phyloP scores from a whole-genome alignment of 768 basidiomycete genomes.

The Sporobolomyces phaffii region DNA sequence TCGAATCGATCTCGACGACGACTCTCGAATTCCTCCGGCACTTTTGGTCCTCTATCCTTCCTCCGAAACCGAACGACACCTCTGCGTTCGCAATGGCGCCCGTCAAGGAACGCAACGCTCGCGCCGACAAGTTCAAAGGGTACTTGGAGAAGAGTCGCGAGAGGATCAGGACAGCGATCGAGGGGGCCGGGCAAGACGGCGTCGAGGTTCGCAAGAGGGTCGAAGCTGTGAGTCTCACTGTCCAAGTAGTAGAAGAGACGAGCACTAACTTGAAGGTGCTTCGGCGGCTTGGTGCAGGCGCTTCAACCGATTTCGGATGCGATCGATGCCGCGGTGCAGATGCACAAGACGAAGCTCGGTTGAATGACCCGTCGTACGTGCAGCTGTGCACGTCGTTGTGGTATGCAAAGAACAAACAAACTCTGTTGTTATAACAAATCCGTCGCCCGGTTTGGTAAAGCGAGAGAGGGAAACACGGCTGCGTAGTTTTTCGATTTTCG shows the following conservation, averaged over 20 bases:
- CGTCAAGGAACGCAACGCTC: conserved; percentile 64
- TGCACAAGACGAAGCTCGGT: neutral
- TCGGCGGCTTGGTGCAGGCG: neutral
- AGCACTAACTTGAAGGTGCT: neutral
- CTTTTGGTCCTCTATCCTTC: conserved; percentile 73
- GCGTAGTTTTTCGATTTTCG: too few species aligned
- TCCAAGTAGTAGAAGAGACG: neutral
- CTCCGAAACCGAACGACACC: conserved; percentile 30
- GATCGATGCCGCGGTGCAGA: conserved; percentile 6
- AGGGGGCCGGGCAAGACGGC: conserved; percentile 53
- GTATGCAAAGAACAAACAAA: too few species aligned
- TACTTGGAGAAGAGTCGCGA: conserved; percentile 73
- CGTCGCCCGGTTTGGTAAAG: too few species aligned
- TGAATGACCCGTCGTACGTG: too few species aligned
- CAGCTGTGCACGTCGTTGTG: too few species aligned
- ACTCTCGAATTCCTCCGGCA: conserved; percentile 94
- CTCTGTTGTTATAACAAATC: too few species aligned
- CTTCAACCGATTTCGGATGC: conserved; percentile 4
- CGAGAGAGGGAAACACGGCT: too few species aligned
- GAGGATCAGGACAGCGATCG: conserved; percentile 73
- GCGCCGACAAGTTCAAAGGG: conserved; percentile 79
- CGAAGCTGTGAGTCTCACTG: conserved; percentile 55
- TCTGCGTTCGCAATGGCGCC: conserved; percentile 49
- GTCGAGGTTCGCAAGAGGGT: conserved; percentile 53
- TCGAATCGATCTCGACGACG: conserved; percentile 63